These are phyloP conservation scores for Suillus occidentalis DNA, from an alignment of 768 basidiomycete genomes.

Conservation along the genomic window DNA sequence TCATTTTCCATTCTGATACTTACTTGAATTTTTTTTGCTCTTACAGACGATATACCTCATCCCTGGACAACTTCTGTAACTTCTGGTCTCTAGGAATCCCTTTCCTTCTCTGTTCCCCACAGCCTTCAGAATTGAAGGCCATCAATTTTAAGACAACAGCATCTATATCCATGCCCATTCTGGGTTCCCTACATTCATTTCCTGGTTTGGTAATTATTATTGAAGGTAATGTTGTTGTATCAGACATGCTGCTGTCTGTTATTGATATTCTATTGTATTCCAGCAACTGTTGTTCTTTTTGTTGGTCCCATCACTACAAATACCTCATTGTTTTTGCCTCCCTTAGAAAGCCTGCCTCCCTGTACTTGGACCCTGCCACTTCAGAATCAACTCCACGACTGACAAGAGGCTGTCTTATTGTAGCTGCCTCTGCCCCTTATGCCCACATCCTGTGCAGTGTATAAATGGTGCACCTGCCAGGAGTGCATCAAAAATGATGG, in stretches of 20 bases:
- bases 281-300: too few species aligned
- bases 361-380: too few species aligned
- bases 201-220: not conserved
- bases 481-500: not conserved
- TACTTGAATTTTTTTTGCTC: not conserved
- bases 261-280: too few species aligned
- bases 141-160: not conserved
- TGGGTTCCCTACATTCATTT: not conserved
- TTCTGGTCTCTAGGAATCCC: not conserved
- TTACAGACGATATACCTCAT: not conserved
- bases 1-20: not conserved
- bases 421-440: not conserved
- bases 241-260: too few species aligned
- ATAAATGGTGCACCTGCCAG: constrained; percentile 11
- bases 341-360: too few species aligned
- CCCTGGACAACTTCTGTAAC: not conserved
- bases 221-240: not conserved
- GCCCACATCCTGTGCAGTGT: not conserved
- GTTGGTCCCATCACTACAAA: too few species aligned
- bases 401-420: too few species aligned
- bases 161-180: not conserved
- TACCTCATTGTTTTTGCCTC: too few species aligned
- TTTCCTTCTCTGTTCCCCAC: not conserved
- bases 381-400: too few species aligned
- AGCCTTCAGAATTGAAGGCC: not conserved